phyloP scores from a whole-genome alignment of 768 basidiomycete genomes.

The Russula foetens region DNA sequence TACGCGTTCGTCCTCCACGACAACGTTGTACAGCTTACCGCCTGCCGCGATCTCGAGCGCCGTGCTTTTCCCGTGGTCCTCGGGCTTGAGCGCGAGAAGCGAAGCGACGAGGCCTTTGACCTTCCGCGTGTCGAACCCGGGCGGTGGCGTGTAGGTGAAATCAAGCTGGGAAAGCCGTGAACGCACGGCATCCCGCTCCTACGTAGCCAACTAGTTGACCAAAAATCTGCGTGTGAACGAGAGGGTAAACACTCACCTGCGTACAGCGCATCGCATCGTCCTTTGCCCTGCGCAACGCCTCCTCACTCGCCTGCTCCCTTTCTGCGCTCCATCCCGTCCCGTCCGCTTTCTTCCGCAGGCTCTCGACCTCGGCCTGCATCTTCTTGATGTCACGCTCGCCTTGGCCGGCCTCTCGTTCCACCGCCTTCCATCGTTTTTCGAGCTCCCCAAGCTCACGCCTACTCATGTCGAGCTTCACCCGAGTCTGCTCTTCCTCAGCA shows the following conservation, averaged over 20 bases:
- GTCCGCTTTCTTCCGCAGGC: slow-evolving; percentile 42
- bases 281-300: slow-evolving; percentile 43
- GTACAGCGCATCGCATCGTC: slow-evolving; percentile 45
- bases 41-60: slow-evolving; percentile 93
- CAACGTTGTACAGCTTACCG: slow-evolving; percentile 83
- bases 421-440: slow-evolving; percentile 74
- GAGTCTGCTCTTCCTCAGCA: slow-evolving; percentile 80
- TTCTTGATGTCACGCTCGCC: slow-evolving; percentile 58
- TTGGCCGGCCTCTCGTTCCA: slow-evolving; percentile 78
- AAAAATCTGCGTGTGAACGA: not conserved
- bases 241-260: slow-evolving; percentile 42
- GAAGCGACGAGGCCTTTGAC: slow-evolving; percentile 91
- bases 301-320: slow-evolving; percentile 54
- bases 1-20: slow-evolving; percentile 84
- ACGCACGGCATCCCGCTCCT: slow-evolving; percentile 65
- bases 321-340: slow-evolving; percentile 71
- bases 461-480: slow-evolving; percentile 63
- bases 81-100: slow-evolving; percentile 66
- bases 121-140: slow-evolving; percentile 72
- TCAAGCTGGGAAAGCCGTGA: slow-evolving; percentile 62
- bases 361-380: slow-evolving; percentile 51
- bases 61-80: slow-evolving; percentile 71
- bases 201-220: not conserved
- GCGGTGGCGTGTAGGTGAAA: slow-evolving; percentile 78
- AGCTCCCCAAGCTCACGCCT: slow-evolving; percentile 72